Base-by-base conservation (phyloP, 2,329 filamentous ascomycete species). In the Fusarium sp. region DNA sequence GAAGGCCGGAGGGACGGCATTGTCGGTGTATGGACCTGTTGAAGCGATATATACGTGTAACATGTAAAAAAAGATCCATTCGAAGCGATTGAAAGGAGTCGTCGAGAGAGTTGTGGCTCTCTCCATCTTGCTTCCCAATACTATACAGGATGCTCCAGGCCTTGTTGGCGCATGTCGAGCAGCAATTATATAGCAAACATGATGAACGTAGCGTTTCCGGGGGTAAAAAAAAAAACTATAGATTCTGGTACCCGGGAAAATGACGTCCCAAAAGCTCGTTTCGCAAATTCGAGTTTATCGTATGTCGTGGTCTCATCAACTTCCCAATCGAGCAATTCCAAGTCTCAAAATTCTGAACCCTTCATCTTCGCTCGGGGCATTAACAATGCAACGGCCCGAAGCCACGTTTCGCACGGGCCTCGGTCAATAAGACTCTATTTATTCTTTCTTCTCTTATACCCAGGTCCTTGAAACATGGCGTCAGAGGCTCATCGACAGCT, bases 1-100 rank as follows among this genome's bases (percentile, higher is more conserved):
- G 96, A 98, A 83, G 96, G 96, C 40, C 90, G 96, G 73, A 91
- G 89, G 77, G 94, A 98, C 80, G 96, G 96, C 64, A 89, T 93
- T 62, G 92, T 99, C 33, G 96, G 95, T 42, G 92, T 97, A 59
- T 99, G 96, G 96, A 93, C 92, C 65, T 96, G 93, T 78, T 89
- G 83, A 72, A 27, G 72, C 58, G 65, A 70, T 62, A 72, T 71
- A 67, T 70, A 70, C 71, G 38, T 72, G 58, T 67, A 77, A 70
- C 56, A 72, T 79, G 71, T 78, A 77, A 78, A 70, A 75, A 77
- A 78, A 70, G 74, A 75, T 72, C 69, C 73, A 63, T 70, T 70
- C 70, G 67, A 71, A 73, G 69, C 33, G 42, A 67, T 67, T 59
- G 58, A 64, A 59, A 57, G 53, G 58, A 53, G 59, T 40, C 56